Base-by-base conservation (phyloP, 2,329 filamentous ascomycete genomes). In the Trichophyton schoenleinii region DNA sequence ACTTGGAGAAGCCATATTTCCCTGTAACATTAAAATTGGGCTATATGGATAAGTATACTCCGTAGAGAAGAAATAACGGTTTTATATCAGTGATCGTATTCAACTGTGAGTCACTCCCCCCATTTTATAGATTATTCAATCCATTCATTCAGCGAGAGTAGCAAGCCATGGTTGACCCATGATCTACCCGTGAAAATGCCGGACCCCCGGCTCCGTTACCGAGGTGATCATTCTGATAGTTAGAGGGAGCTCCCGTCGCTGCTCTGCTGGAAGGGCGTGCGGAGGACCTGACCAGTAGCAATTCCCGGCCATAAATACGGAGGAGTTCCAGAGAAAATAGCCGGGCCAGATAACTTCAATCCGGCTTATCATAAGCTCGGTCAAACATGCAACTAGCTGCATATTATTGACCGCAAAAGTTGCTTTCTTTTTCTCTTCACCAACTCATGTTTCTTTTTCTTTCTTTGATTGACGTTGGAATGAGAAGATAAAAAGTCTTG, bases 1-100 rank as follows among this genome's bases (percentile, higher is more conserved):
- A 31, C 28, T 65, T 25, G 44, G 25, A 46, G 65, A 60, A 18
- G 62, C 58, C 65, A 66, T 66, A 44, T 6, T 28, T 41, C 52
- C 1, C 41, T 8, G 3, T 58, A 8, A 13, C 2, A 18, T 52
- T 18, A n/a, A 31, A 25, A 49, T 22, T 59, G 38, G 13, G 13
- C 31, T 38, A n/a, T 57, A 11, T 11, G 18, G 34, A 58, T 6
- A 41, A 44, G 28, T 38, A 38, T 38, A 18, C 18, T 18, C 18
- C 18, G 18, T 18, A 13, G 34, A 44, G 9, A 22, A 11, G 28
- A 8, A 58, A 18, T 31, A 13, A 53, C 52, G 2, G 42, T 58
- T 34, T 22, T 31, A 9, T 38, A 61, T 9, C 13, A 2, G 6
- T 46, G 18, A 44, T 18, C 9, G 7, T 9, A n/a, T 5, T 55